Evolutionary conservation across 139 green algal genomes (phyloP), one percentile per base, ranked within the genome.

Genomic region (Marvania coccoides): DNA sequence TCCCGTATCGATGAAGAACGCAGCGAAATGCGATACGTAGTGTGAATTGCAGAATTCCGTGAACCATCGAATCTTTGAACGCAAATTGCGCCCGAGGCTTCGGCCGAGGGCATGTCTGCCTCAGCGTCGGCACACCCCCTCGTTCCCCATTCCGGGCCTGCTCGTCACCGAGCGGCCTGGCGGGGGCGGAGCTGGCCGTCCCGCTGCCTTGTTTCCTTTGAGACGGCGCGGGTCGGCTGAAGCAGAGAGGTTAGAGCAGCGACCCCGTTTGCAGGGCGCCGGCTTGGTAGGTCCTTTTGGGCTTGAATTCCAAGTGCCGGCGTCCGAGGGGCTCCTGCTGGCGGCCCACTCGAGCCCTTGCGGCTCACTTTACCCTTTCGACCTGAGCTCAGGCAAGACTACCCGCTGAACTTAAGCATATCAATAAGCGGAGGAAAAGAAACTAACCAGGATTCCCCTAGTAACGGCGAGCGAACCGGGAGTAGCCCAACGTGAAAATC

Each of bases 371-470:
- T 84, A 91, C 89, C 78, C 40, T 73, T 85, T 88, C 79, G 83
- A 89, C 83, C 83, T 92, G 78, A 92, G 82, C 73, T 95, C 85
- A 95, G 84, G 79, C 83, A 89, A 92, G 84, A 82, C 57, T 82
- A 95, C 87, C 86, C 81, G 87, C 84, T 85, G 86, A 95, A 93
- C 80, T 92, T 92, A 90, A 95, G 85, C 88, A 95, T 92, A 92
- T 95, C 85, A 91, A 81, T 95, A 90, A 88, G 85, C 88, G 80
- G 87, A 92, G 88, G 88, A 95, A 92, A 91, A 95, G 81, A 93
- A 93, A 92, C 79, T 91, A 95, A 95, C 83, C 58, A 91, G 76
- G 87, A 93, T 95, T 87, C 83, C 83, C 84, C 71, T 92, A 92
- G 85, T 92, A 94, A 83, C 85, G 85, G 84, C 84, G 85, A 94